A percentile compares a stretch with the other conserved stretches of the same genome.
phyloP scores from a whole-genome alignment of 1,284 basidiomycete species.

The Fistulinella cinereoalba region DNA sequence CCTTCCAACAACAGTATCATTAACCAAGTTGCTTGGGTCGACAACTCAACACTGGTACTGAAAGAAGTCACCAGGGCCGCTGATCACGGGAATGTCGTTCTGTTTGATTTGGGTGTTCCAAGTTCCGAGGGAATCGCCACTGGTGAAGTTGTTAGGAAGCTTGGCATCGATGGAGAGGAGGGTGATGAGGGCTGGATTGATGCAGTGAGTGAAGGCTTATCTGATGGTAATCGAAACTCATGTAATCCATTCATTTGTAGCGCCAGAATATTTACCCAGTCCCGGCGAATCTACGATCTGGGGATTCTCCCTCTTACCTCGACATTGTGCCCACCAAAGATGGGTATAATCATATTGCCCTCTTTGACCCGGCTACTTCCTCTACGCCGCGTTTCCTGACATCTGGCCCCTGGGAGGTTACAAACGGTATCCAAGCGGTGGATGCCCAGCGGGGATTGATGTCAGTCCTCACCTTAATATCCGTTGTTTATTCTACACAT shows the following conservation, averaged over 20 bases:
- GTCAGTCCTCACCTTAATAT: conserved; percentile 46
- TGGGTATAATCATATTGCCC: conserved; percentile 87
- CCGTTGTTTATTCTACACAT: conserved; percentile 18
- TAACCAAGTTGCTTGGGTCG: conserved; percentile 85
- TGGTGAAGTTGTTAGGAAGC: conserved; percentile 67
- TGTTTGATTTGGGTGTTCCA: conserved; percentile 59
- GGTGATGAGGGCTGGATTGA: conserved; percentile 95
- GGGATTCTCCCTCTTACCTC: conserved; percentile 65
- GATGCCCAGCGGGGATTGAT: conserved; percentile 67
- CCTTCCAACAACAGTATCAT: conserved; percentile 67
- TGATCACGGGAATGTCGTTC: conserved; percentile 71
- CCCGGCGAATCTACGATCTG: conserved; percentile 41
- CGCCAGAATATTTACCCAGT: conserved; percentile 62
- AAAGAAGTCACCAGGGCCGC: conserved; percentile 87
- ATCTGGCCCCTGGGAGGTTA: conserved; percentile 87
- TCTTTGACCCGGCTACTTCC: conserved; percentile 76
- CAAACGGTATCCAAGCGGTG: conserved; percentile 68
- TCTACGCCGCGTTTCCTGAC: conserved; percentile 80
- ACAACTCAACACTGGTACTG: conserved; percentile 70
- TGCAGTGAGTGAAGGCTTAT: conserved; percentile 42
- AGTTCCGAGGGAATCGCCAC: conserved; percentile 23
- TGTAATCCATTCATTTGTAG: conserved; percentile 34
- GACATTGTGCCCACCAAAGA: conserved; percentile 79
- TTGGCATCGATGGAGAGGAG: conserved; percentile 80
- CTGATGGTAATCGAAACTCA: conserved; percentile 10